phyloP scores from a whole-genome alignment of 2,329 filamentous ascomycete genomes.

The Amauroascus verrucosus region DNA sequence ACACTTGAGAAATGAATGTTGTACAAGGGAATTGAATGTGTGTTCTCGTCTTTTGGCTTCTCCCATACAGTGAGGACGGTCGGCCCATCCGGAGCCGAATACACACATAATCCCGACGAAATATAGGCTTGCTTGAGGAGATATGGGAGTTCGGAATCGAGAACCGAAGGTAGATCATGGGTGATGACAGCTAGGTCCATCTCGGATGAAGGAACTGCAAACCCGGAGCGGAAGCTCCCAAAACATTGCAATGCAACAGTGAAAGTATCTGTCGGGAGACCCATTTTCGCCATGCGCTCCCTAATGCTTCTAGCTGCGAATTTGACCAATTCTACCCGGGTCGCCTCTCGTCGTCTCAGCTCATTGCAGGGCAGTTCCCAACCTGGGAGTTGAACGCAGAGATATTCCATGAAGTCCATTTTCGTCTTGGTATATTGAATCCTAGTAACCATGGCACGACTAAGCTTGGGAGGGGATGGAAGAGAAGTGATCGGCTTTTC shows the following conservation, averaged over 20 bases:
- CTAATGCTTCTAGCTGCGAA: constrained; percentile 3
- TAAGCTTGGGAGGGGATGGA: not conserved
- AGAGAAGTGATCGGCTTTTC: not conserved
- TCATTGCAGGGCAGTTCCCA: constrained; percentile 5
- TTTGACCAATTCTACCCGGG: constrained; percentile 6
- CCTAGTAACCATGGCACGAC: not conserved
- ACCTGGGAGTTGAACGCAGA: constrained; percentile 1
- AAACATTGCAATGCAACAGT: constrained; percentile 52
- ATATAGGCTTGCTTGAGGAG: constrained; percentile 57
- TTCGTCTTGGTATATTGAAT: constrained; percentile 4
- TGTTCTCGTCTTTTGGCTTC: constrained; percentile 40
- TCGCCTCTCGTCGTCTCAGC: constrained; percentile 6
- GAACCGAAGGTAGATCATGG: constrained; percentile 47
- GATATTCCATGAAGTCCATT: constrained; percentile 8
- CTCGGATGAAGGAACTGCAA: constrained; percentile 77
- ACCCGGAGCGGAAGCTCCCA: constrained; percentile 73
- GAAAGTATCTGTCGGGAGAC: not conserved
- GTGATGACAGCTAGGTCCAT: constrained; percentile 56
- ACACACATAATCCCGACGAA: constrained; percentile 45
- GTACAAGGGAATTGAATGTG: constrained; percentile 6
- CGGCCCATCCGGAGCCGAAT: constrained; percentile 53
- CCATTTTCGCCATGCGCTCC: not conserved
- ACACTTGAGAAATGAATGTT: constrained; percentile 81
- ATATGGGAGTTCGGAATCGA: constrained; percentile 56
- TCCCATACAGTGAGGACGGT: constrained; percentile 79